These are phyloP conservation scores for Globisporangium nunn DNA, from an alignment of 352 stramenopile genomes.

Conservation along the genomic window DNA sequence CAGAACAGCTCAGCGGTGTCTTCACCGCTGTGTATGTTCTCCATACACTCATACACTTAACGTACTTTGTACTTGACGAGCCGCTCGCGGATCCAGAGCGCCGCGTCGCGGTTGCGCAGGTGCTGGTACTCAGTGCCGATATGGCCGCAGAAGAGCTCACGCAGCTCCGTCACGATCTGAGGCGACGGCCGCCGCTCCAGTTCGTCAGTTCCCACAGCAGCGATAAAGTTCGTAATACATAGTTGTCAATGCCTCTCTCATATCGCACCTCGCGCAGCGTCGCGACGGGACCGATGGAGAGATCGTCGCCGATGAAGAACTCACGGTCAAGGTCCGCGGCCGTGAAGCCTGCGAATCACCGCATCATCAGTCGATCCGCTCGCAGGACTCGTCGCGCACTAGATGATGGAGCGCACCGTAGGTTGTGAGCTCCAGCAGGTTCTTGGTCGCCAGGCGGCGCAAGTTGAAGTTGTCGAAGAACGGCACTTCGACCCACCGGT, in stretches of 20 bases:
- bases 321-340: slow-evolving; percentile 84
- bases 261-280: slow-evolving; percentile 50
- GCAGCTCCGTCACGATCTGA: slow-evolving; percentile 90
- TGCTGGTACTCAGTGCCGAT: slow-evolving; percentile 99
- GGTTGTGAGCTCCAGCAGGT: slow-evolving; percentile 74
- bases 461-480: slow-evolving; percentile 89
- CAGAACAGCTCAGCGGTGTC: background rate
- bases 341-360: slow-evolving; percentile 72
- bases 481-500: slow-evolving; percentile 76
- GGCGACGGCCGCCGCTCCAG: background rate
- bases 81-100: slow-evolving; percentile 69
- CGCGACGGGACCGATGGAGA: slow-evolving; percentile 73
- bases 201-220: too few relatives aligned
- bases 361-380: background rate
- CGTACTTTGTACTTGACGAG: slow-evolving; percentile 49
- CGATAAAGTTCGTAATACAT: background rate
- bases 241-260: too few relatives aligned
- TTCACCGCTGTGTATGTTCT: background rate
- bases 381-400: too few relatives aligned
- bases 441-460: slow-evolving; percentile 71
- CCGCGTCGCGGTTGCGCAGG: slow-evolving; percentile 90
- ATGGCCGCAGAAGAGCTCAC: slow-evolving; percentile 94
- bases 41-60: background rate
- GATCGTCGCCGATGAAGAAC: slow-evolving; percentile 89
- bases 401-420: slow-evolving; percentile 34